Evolutionary conservation across 2,329 filamentous ascomycete genomes (phyloP).

Genomic region (Arthrobotrys megalospora): DNA sequence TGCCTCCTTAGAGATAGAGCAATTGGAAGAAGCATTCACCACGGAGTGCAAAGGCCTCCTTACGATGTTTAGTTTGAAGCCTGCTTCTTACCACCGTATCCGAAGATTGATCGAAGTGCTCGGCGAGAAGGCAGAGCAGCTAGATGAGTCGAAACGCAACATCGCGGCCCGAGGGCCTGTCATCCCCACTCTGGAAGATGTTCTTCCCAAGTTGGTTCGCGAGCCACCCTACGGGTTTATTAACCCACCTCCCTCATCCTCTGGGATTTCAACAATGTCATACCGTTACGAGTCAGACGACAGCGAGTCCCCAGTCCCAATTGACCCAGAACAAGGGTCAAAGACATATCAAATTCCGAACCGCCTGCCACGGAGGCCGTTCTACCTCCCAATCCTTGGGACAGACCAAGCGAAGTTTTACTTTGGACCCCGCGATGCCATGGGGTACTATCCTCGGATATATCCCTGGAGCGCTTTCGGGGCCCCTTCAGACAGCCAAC

Average conservation of each 20-base stretch:
- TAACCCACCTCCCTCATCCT: neutral
- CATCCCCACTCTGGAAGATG: neutral
- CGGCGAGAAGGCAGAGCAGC: neutral
- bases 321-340: neutral
- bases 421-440: neutral
- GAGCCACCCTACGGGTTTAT: no score
- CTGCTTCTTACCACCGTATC: neutral
- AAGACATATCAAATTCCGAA: neutral
- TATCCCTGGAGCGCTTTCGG: neutral
- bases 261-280: neutral
- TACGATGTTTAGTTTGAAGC: neutral
- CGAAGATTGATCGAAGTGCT: neutral
- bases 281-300: neutral
- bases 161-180: neutral
- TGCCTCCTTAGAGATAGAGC: neutral
- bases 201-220: neutral
- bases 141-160: neutral
- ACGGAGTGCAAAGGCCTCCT: neutral
- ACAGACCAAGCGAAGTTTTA: neutral
- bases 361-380: neutral
- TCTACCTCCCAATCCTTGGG: neutral
- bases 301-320: neutral
- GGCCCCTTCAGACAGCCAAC: neutral
- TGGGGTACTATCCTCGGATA: neutral
- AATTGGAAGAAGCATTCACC: slow-evolving; percentile 6